Base-by-base conservation (phyloP, 345 rosid species). In the Euphorbia pulcherrima region DNA sequence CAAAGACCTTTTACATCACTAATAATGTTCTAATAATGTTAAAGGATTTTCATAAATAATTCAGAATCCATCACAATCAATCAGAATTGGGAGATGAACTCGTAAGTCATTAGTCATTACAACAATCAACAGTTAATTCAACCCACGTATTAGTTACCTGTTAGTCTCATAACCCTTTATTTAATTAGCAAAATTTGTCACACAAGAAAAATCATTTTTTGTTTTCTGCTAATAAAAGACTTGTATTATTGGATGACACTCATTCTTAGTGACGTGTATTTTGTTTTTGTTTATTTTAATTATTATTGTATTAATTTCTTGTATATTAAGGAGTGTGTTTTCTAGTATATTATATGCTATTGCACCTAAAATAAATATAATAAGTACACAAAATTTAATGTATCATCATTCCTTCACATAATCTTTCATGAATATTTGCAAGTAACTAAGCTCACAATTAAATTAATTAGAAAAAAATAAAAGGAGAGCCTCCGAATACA, bases 391-490 rank as follows among this genome's bases (percentile, higher is more conserved):
- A 5, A 24, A 24, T 41, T 23, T 16, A n/a, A 44, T 58, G 18
- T 1, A 21, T 13, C 28, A 16, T 69, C 28, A 46, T 21, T 60
- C 23, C 28, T 47, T 60, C 52, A n/a, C 39, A 60, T 47, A 12
- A 69, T 69, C 67, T 50, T 60, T 69, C 67, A 69, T 69, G 67
- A 33, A 60, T 51, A 60, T 69, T 60, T 61, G 51, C 73, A 48
- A 50, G 67, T 37, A 23, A 68, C 29, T 59, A 14, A 20, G 10
- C 2, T 10, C 26, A 23, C 13, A 40, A 62, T 39, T 2, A 62
- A 4, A 0, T 46, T 33, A 60, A 60, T 6, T 13, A 24, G 47
- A 48, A 60, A 26, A 33, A 12, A 30, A 52, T 48, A 60, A 60
- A 57, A 60, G n/a, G n/a, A n/a, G n/a, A n/a, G n/a, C n/a, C n/a